phyloP scores from a whole-genome alignment of 1,284 basidiomycete genomes.

The Kalmanozyma brasiliensis region DNA sequence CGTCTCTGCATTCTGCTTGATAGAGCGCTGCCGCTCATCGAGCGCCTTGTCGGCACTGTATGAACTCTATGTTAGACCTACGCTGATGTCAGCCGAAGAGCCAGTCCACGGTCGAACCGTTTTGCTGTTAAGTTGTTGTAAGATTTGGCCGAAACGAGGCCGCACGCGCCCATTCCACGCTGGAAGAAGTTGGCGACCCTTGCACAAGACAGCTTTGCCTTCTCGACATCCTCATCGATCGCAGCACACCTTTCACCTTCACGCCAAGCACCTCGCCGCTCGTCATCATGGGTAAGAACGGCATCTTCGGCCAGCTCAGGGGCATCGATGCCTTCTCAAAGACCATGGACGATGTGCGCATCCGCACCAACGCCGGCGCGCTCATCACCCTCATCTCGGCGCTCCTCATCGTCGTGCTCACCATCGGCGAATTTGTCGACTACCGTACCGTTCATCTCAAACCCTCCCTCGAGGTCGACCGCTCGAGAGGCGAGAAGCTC shows the following conservation, averaged over 20 bases:
- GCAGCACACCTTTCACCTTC: conserved; percentile 1
- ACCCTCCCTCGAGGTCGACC: conserved; percentile 74
- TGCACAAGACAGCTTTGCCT: too few relatives aligned
- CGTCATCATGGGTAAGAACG: conserved; percentile 49
- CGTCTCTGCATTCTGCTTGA: too few relatives aligned
- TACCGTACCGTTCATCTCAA: conserved; percentile 80
- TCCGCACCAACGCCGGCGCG: conserved; percentile 65
- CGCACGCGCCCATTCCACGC: conserved; percentile 36
- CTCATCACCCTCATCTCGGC: conserved; percentile 86
- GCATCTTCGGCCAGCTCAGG: conserved; percentile 59
- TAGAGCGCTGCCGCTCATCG: too few relatives aligned
- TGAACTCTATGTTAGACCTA: too few relatives aligned
- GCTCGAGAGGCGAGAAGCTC: conserved; percentile 91
- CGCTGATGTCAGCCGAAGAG: too few relatives aligned
- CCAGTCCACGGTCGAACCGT: too few relatives aligned
- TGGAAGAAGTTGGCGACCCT: conserved; percentile 21
- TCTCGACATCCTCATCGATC: too few relatives aligned
- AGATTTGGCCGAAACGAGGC: conserved; percentile 1
- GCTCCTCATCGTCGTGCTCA: conserved; percentile 89
- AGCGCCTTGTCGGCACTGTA: too few relatives aligned
- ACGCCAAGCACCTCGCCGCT: background rate
- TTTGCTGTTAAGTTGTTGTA: too few relatives aligned
- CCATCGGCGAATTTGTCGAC: conserved; percentile 93
- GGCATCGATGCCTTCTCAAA: conserved; percentile 96
- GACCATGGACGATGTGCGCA: conserved; percentile 67